A percentile compares a stretch with the other conserved stretches of the same genome.
phyloP scores from a whole-genome alignment of 2,329 filamentous ascomycete species.

The Magnaporthiopsis incrustans region DNA sequence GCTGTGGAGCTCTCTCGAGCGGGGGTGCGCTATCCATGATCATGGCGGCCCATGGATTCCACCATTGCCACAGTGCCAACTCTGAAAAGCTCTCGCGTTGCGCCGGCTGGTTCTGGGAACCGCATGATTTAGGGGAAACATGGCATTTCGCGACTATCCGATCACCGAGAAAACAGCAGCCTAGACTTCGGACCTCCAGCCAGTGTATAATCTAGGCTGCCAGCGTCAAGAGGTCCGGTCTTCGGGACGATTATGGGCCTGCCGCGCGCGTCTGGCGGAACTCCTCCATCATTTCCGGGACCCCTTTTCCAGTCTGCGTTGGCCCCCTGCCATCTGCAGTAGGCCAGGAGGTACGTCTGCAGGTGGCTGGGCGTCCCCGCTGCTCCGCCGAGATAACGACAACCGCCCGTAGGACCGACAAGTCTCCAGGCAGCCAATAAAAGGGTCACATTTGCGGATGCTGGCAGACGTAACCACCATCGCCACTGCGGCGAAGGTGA shows the following conservation, averaged over 20 bases:
- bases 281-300: background rate
- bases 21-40: background rate
- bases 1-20: background rate
- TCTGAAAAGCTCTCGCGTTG: no score
- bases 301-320: background rate
- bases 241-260: background rate
- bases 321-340: background rate
- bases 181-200: background rate
- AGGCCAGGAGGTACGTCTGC: background rate
- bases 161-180: background rate
- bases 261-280: background rate
- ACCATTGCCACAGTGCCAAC: background rate
- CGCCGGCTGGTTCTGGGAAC: no score
- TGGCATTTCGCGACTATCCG: background rate
- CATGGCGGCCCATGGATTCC: background rate
- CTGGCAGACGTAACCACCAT: background rate
- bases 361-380: background rate
- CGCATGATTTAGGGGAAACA: background rate
- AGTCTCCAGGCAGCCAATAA: background rate
- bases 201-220: background rate
- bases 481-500: background rate
- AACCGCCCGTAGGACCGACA: background rate
- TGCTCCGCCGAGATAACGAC: background rate
- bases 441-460: background rate
- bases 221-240: background rate